Evolutionary conservation across 139 green algal species (phyloP), one percentile per base, ranked within the genome.

Genomic region (Helicosporidium sp.): DNA sequence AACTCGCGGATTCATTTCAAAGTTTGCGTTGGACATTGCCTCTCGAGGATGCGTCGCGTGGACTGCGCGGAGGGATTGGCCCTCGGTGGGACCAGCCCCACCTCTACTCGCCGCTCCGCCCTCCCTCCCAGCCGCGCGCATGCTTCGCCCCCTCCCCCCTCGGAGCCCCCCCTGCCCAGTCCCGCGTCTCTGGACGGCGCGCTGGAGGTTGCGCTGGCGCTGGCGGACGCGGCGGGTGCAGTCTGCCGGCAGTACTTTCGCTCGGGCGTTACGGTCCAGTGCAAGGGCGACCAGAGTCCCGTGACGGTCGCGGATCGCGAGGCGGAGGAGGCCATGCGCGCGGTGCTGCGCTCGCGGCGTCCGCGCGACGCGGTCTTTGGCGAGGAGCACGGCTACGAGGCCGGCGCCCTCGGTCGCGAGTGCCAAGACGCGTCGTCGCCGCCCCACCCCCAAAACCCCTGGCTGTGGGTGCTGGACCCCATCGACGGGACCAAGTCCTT

Each of bases 401-500:
- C 35, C 7, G 72, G 62, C 28, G 23, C 6, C 31, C 36, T n/a
- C n/a, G n/a, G n/a, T n/a, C n/a, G n/a, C n/a, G n/a, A n/a, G n/a
- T n/a, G n/a, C 25, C 26, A 22, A 51, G n/a, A n/a, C 39, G 39
- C 8, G 6, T 16, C 41, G 20, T 19, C n/a, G 15, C 39, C 19
- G 19, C 20, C 15, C 19, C n/a, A n/a, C n/a, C n/a, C n/a, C n/a
- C n/a, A n/a, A 15, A 22, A n/a, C n/a, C n/a, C n/a, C 35, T 95
- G 69, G 46, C 54, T 84, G 49, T 97, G 88, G 89, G 79, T 98
- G 13, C 48, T 98, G 13, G 89, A 98, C 66, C 89, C 89, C 5
- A 97, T 98, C 35, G 89, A 98, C 51, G 89, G 89, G 37, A 98
- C 89, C n/a, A 93, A 94, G 62, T 85, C 68, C 65, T 98, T 97